Percentiles rank a stretch among this genome's conserved stretches.
These are phyloP conservation scores for Linum usitatissimum DNA, from an alignment of 345 rosid species.

Conservation along the genomic window DNA sequence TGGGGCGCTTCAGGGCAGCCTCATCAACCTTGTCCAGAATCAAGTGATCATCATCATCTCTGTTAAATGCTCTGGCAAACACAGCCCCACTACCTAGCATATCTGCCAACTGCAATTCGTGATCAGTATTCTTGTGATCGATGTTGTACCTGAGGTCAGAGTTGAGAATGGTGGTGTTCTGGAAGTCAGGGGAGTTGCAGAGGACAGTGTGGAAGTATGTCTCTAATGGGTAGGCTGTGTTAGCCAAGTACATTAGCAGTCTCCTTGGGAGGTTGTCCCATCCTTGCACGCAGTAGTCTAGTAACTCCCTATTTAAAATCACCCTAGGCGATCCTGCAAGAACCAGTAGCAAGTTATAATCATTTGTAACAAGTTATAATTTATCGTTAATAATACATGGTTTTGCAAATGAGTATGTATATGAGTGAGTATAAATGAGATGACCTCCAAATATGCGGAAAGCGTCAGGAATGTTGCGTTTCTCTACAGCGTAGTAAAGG, in stretches of 20 bases:
- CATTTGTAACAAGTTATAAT: not conserved
- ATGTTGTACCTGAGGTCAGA: constrained; percentile 16
- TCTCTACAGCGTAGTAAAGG: constrained; percentile 27
- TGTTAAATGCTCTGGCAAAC: constrained; percentile 21
- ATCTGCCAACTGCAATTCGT: constrained; percentile 5
- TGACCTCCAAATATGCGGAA: constrained; percentile 25
- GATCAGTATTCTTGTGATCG: not conserved
- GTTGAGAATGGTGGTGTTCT: constrained; percentile 18
- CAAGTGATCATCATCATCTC: not conserved
- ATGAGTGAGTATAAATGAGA: not conserved
- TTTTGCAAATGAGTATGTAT: too few relatives aligned
- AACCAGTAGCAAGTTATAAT: not conserved
- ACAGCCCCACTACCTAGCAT: constrained; percentile 17
- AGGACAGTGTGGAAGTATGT: constrained; percentile 31
- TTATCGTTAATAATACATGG: too few relatives aligned
- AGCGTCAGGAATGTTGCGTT: constrained; percentile 22
- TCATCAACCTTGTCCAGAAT: constrained; percentile 17
- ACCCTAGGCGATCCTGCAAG: constrained; percentile 29
- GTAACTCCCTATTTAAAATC: constrained; percentile 22
- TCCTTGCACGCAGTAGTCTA: constrained; percentile 28
- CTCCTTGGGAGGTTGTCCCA: constrained; percentile 33
- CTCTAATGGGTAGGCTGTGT: constrained; percentile 20
- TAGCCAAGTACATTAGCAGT: constrained; percentile 27
- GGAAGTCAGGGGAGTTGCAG: constrained; percentile 31
- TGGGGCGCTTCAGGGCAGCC: constrained; percentile 11